Base-by-base conservation (phyloP, 176 grass and related monocot species). In the Stipa capillata region DNA sequence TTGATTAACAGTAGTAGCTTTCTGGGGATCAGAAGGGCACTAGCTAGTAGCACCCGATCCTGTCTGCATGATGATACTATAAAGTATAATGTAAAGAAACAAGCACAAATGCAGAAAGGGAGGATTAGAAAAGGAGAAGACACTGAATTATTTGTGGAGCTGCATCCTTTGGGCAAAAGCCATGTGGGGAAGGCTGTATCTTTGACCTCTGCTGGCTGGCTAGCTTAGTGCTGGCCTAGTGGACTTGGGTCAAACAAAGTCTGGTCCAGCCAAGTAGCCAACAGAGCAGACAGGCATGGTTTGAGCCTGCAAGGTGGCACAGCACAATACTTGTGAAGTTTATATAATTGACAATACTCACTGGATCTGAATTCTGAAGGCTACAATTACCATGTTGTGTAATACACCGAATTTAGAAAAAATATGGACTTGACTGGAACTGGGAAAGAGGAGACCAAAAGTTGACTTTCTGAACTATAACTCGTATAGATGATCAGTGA, bases 71-170 rank as follows among this genome's bases (percentile, higher is more conserved):
- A 73, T 79, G 57, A 74, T 58, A 50, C 28, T 53, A 32, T 65
- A 65, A 87, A 83, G 79, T 18, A 55, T 17, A 15, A 37, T 32
- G 41, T 37, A 81, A 75, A 69, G 69, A 76, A 17, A 52, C 27
- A 62, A 15, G 72, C 71, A 77, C 85, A 83, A 28, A 77, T 72
- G 72, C 25, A 82, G 37, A 54, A 55, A 77, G 18, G 18, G 65
- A 78, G 39, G 85, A 78, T 78, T 83, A 78, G n/a, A 32, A 78
- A 29, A 28, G 33, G 48, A 57, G 48, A 64, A 63, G 35, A 39
- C 55, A 40, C 48, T 79, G 80, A 88, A 88, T 88, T 78, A 65
- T 88, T 83, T 83, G 86, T 16, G 27, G 44, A 28, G 68, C 74
- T 74, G 55, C 83, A 8, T 23, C 73, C 79, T 77, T 82, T 70